Evolutionary conservation across 768 basidiomycete species (phyloP), one percentile per base, ranked within the genome.

Genomic region (Floccularia luteovirens): DNA sequence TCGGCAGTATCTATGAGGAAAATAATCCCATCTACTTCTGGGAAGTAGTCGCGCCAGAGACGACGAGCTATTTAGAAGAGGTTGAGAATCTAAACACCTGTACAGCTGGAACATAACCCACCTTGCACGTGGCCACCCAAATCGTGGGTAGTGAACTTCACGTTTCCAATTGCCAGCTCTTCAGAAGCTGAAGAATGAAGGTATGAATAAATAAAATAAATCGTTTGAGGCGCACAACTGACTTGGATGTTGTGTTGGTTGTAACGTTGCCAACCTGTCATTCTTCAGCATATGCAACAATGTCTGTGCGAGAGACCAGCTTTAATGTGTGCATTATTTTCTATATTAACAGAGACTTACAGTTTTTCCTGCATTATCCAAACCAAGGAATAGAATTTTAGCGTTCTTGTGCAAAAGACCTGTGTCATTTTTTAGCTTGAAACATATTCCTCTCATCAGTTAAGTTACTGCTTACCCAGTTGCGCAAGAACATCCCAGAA

Each of bases 11-110:
- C 96, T 44, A 99, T 93, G 43, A 99, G 74, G 79, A 98, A 99
- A 56, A 98, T 82, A 53, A 99, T 97, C 13, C 91, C 94, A 53
- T 99, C 92, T 31, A 98, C 96, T 62, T 98, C 96, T 36, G 96
- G 96, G 82, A 99, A 98, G 70, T 98, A 99, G 64, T 99, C 93
- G 43, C 92, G 82, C 96, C 96, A 99, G 59, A 98, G 83, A 50
- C 96, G 90, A 51, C 96, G 93, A 39, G 96, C 96, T 75, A 44
- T 28, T 31, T 39, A 39, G 28, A n/a, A n/a, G 42, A 33, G 8
- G 44, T 20, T 28, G 32, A 40, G 22, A 23, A 5, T n/a, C 14
- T 22, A 36, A 31, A 3, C 6, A 40, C 32, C 22, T 31, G 8
- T 25, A 17, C 28, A 12, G 24, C 19, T 31, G 24, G 12, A 20